A percentile compares a stretch with the other conserved stretches of the same genome.
phyloP scores from a whole-genome alignment of 2,329 filamentous ascomycete genomes.

The Botrytis aclada region DNA sequence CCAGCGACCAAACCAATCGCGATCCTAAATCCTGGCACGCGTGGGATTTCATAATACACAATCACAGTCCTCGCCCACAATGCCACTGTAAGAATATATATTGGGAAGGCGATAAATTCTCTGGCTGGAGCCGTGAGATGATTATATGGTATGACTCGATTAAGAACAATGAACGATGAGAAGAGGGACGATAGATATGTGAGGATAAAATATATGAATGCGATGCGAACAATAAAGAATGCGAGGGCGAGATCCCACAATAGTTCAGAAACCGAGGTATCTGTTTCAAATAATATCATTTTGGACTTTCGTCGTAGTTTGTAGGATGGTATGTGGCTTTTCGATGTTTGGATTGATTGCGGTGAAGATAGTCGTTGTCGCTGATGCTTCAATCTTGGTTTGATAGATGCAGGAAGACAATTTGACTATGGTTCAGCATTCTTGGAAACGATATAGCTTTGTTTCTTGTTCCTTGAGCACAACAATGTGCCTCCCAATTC shows the following conservation, averaged over 20 bases:
- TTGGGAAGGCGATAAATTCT: slow-evolving; percentile 23
- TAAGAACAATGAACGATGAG: slow-evolving; percentile 22
- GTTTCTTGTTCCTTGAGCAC: background rate
- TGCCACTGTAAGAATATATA: slow-evolving; percentile 26
- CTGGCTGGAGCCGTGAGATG: slow-evolving; percentile 26
- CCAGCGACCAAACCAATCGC: slow-evolving; percentile 35
- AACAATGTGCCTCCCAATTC: background rate
- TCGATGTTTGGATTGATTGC: background rate
- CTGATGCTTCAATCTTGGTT: background rate
- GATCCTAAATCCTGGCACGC: slow-evolving; percentile 34
- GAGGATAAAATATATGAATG: slow-evolving; percentile 37
- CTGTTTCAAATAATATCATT: slow-evolving; percentile 37
- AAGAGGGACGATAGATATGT: slow-evolving; percentile 30
- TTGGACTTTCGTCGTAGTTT: background rate
- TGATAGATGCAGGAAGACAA: background rate
- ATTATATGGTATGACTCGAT: slow-evolving; percentile 24
- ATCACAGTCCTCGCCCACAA: slow-evolving; percentile 34
- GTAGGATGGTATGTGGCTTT: background rate
- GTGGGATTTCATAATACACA: slow-evolving; percentile 35
- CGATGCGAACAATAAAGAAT: slow-evolving; percentile 39
- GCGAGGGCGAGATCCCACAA: slow-evolving; percentile 42
- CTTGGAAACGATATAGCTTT: background rate
- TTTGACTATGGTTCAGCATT: slow-evolving; percentile 3
- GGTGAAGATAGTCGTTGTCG: background rate
- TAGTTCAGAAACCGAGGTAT: slow-evolving; percentile 39